phyloP scores from a whole-genome alignment of 1,284 basidiomycete genomes.

The Entoloma clypeatum region DNA sequence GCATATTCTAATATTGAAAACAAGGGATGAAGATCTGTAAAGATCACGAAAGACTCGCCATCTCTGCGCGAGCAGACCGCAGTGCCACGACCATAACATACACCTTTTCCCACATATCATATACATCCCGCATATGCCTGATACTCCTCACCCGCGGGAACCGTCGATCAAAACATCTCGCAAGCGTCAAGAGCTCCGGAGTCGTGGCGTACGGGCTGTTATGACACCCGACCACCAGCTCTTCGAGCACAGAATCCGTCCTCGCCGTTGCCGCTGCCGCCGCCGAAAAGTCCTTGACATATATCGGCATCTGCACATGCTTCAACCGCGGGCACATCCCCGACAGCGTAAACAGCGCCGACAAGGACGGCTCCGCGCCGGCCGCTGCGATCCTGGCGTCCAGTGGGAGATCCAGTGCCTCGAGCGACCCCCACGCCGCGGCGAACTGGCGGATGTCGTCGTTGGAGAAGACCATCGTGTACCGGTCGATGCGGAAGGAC shows the following conservation, averaged over 20 bases:
- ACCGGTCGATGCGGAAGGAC: slow-evolving; percentile 3
- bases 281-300: neutral
- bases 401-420: slow-evolving; percentile 7
- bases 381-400: slow-evolving; percentile 1
- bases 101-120: slow-evolving; percentile 10
- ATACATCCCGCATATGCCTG: neutral
- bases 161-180: slow-evolving; percentile 10
- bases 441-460: slow-evolving; percentile 8
- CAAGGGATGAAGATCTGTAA: too few relatives aligned
- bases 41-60: too few relatives aligned
- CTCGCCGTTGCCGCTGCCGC: neutral
- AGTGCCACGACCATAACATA: slow-evolving; percentile 12
- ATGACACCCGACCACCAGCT: neutral
- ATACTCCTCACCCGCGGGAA: slow-evolving; percentile 9
- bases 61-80: slow-evolving; percentile 7
- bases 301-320: slow-evolving; percentile 7
- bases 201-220: neutral
- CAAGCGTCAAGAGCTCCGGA: slow-evolving; percentile 2
- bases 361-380: slow-evolving; percentile 1
- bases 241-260: neutral
- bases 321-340: slow-evolving; percentile 5
- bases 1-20: too few relatives aligned
- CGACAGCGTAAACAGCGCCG: slow-evolving; percentile 4
- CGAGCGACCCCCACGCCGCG: slow-evolving; percentile 8
- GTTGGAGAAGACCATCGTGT: neutral